Evolutionary conservation across 176 grass and related monocot species (phyloP).

Genomic region (Triticum aestivum): IWGSC_CS_RefSeq_v2.1 NC_057796.1:282606541-282607040

Average conservation of each 20-base stretch:
- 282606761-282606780: conserved; percentile 9
- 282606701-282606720: background rate
- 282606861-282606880: background rate
- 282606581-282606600: background rate
- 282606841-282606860: too few relatives aligned
- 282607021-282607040: background rate
- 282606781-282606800: background rate
- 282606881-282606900: background rate
- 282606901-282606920: background rate
- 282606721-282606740: too few relatives aligned
- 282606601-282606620: background rate
- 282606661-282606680: background rate
- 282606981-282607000: background rate
- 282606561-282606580: conserved; percentile 21
- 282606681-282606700: too few relatives aligned
- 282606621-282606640: conserved; percentile 47
- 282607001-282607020: conserved; percentile 17
- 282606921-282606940: background rate
- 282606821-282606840: background rate
- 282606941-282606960: too few relatives aligned
- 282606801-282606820: conserved; percentile 16
- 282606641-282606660: background rate
- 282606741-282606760: background rate
- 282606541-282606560: background rate
- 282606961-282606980: too few relatives aligned